A percentile compares a stretch with the other conserved stretches of the same genome.
Conservation (phyloP, 75 land plant genomes). For the Azolla pinnata region DNA sequence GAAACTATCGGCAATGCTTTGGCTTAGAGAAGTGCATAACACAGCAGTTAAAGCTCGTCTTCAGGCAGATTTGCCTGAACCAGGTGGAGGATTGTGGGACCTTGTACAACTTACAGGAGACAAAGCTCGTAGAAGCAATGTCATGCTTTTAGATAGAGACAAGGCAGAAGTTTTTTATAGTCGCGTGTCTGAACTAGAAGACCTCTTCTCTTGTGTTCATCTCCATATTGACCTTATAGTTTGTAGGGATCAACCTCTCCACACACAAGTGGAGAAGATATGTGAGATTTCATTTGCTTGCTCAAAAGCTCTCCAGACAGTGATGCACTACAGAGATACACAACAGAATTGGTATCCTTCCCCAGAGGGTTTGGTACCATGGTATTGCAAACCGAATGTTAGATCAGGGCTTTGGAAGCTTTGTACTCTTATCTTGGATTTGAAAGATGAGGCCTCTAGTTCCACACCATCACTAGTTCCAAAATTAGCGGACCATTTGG, state of each 20-base stretch:
- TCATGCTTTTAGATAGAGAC: constrained; percentile 93
- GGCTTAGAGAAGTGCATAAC: constrained; percentile 73
- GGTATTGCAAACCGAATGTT: constrained; percentile 69
- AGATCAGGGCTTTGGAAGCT: constrained; percentile 74
- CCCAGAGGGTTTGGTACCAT: constrained; percentile 76
- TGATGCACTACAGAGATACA: constrained; percentile 48
- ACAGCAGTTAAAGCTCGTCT: constrained; percentile 32
- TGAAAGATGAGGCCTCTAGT: constrained; percentile 41
- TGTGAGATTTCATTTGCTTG: constrained; percentile 72
- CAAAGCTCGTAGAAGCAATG: constrained; percentile 78
- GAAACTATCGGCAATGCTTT: constrained; percentile 74
- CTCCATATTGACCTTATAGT: constrained; percentile 43
- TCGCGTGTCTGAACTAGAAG: constrained; percentile 82
- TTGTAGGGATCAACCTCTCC: constrained; percentile 32
- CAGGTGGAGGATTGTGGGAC: constrained; percentile 81
- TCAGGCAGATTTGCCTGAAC: constrained; percentile 9
- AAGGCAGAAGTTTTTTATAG: constrained; percentile 95
- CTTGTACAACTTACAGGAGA: constrained; percentile 85
- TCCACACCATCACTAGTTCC: constrained; percentile 36
- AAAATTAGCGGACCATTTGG: constrained; percentile 45
- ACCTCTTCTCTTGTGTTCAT: constrained; percentile 62
- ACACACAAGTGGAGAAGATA: constrained; percentile 47
- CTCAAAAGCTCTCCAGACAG: constrained; percentile 37
- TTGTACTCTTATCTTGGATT: constrained; percentile 53
- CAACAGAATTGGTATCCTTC: constrained; percentile 90